These are phyloP conservation scores for Trichoderma sp. DNA, from an alignment of 2,329 filamentous ascomycete species.

Conservation along the genomic window DNA sequence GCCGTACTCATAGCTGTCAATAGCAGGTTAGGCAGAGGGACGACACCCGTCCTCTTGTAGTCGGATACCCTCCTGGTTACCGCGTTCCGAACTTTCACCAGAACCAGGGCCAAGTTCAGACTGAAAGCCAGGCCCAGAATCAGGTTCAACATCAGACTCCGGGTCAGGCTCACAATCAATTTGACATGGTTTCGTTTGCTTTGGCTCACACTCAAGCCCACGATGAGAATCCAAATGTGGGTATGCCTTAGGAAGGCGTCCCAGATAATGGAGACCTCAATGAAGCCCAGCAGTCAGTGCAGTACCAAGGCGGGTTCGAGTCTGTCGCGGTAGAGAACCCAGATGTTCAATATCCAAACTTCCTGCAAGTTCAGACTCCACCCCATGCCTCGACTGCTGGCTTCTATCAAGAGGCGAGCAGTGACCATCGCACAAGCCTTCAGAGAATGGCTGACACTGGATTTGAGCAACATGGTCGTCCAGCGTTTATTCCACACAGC, in stretches of 20 bases:
- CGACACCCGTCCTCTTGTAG: neutral
- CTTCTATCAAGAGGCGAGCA: neutral
- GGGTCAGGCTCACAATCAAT: neutral
- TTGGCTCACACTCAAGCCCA: conserved; percentile 13
- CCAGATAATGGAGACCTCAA: conserved; percentile 1
- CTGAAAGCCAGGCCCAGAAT: neutral
- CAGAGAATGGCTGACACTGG: neutral
- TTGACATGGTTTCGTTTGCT: conserved; percentile 6
- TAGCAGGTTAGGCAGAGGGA: neutral
- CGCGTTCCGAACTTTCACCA: neutral
- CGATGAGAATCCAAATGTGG: conserved; percentile 10
- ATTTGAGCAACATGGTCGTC: neutral
- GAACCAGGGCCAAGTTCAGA: neutral
- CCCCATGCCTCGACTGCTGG: neutral
- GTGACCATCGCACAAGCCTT: neutral
- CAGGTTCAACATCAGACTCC: neutral
- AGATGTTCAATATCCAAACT: neutral
- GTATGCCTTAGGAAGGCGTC: conserved; percentile 22
- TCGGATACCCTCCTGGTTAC: neutral
- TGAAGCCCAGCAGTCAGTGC: neutral
- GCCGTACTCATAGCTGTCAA: neutral
- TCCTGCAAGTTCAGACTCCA: neutral
- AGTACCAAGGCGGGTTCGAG: neutral
- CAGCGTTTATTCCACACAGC: conserved; percentile 20
- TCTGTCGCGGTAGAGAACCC: neutral